Percentiles rank a stretch among this genome's conserved stretches.
phyloP scores from a whole-genome alignment of 306 rosid species.

The Acacia acuminata region DNA sequence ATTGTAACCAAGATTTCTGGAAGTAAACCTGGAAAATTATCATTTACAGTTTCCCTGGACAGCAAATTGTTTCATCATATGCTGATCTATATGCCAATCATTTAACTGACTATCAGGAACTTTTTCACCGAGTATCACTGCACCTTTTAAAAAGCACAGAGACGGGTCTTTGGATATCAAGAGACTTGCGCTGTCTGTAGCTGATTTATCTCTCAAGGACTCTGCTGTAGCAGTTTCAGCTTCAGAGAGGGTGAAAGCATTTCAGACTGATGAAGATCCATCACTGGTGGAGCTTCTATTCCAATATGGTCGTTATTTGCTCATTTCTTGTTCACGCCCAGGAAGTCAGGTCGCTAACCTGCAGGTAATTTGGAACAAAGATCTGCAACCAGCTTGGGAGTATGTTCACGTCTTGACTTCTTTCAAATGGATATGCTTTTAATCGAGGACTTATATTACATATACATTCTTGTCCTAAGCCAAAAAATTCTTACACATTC shows the following conservation, averaged over 20 bases:
- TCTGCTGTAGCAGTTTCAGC: constrained; percentile 46
- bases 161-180: constrained; percentile 31
- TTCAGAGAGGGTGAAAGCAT: constrained; percentile 71
- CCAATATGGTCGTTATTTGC: constrained; percentile 82
- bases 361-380: constrained; percentile 85
- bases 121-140: constrained; percentile 71
- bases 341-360: constrained; percentile 78
- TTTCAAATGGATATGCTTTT: constrained; percentile 22
- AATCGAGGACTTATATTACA: background rate
- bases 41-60: constrained; percentile 60
- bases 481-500: background rate
- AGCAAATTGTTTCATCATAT: constrained; percentile 69
- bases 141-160: constrained; percentile 47
- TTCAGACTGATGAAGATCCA: constrained; percentile 78
- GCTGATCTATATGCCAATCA: constrained; percentile 59
- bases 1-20: constrained; percentile 62
- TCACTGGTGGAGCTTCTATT: constrained; percentile 73
- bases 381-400: constrained; percentile 75
- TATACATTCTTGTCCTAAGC: background rate
- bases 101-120: constrained; percentile 68
- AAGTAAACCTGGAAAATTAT: constrained; percentile 51
- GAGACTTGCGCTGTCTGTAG: background rate
- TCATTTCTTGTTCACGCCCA: constrained; percentile 73
- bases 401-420: constrained; percentile 30
- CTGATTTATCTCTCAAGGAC: constrained; percentile 19